Conservation (phyloP, 1,284 basidiomycete genomes). For the Cutaneotrichosporon mucoides region DNA sequence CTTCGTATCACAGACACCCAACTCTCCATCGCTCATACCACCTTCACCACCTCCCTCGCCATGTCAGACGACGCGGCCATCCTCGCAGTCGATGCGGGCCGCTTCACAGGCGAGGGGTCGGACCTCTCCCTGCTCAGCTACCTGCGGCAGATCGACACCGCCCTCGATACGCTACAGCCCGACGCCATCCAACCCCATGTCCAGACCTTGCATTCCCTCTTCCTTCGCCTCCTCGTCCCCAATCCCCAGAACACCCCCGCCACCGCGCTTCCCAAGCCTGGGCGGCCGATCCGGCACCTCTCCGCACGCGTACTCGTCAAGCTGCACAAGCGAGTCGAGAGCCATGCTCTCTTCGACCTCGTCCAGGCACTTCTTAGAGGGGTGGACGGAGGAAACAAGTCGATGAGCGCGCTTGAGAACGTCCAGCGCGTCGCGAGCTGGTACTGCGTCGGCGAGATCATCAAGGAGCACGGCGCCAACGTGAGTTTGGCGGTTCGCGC, state of each 20-base stretch:
- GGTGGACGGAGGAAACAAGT: constrained; percentile 51
- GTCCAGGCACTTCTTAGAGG: constrained; percentile 73
- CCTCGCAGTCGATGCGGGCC: constrained; percentile 22
- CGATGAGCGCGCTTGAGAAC: constrained; percentile 55
- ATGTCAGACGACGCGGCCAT: constrained; percentile 18
- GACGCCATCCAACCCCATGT: constrained; percentile 26
- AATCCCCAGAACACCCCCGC: constrained; percentile 9
- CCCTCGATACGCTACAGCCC: constrained; percentile 33
- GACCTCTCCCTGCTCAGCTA: constrained; percentile 43
- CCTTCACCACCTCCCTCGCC: constrained; percentile 4
- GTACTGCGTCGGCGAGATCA: constrained; percentile 81
- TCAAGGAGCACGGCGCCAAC: constrained; percentile 75
- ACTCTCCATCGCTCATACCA: not conserved
- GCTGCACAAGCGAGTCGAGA: constrained; percentile 78
- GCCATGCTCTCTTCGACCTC: constrained; percentile 78
- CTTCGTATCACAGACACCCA: too few species aligned
- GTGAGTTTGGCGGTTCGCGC: constrained; percentile 51
- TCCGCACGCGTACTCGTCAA: constrained; percentile 71
- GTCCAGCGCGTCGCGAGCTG: constrained; percentile 59
- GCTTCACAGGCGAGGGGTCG: constrained; percentile 43
- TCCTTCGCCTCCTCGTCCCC: constrained; percentile 40
- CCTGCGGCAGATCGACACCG: constrained; percentile 42
- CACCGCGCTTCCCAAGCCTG: constrained; percentile 63
- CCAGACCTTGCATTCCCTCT: constrained; percentile 37
- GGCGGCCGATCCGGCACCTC: constrained; percentile 75